Percentiles rank a stretch among this genome's conserved stretches.
These are phyloP conservation scores for Russula sp. DNA, from an alignment of 768 basidiomycete genomes.

Conservation along the genomic window DNA sequence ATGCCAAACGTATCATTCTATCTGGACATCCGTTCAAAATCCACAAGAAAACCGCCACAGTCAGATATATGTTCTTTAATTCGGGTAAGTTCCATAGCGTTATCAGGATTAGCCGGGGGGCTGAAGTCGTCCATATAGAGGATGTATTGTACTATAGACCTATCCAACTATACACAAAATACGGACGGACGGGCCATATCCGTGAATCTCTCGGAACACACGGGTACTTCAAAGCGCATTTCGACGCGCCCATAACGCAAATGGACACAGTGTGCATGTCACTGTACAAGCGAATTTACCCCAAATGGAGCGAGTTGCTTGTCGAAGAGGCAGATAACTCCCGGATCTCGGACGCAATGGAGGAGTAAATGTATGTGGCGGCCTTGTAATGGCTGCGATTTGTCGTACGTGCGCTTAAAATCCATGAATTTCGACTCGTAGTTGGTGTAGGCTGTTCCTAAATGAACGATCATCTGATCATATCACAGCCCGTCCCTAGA, in stretches of 20 bases:
- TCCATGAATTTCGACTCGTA: background rate
- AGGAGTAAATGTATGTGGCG: slow-evolving; percentile 20
- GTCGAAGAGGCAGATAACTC: slow-evolving; percentile 19
- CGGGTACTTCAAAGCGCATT: slow-evolving; percentile 93
- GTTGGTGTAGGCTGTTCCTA: background rate
- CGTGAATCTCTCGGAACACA: slow-evolving; percentile 92
- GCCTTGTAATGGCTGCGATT: background rate
- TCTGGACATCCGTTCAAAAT: slow-evolving; percentile 97
- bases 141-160: slow-evolving; percentile 93
- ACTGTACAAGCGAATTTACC: slow-evolving; percentile 91
- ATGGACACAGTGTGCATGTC: slow-evolving; percentile 98
- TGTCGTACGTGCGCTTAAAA: background rate
- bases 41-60: slow-evolving; percentile 94
- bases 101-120: slow-evolving; percentile 12
- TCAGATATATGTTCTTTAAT: slow-evolving; percentile 99
- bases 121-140: slow-evolving; percentile 37
- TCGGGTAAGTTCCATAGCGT: slow-evolving; percentile 43
- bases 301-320: slow-evolving; percentile 72
- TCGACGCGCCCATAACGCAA: slow-evolving; percentile 88
- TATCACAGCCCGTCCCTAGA: background rate
- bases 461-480: background rate
- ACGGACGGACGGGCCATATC: slow-evolving; percentile 85
- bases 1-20: slow-evolving; percentile 90
- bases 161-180: slow-evolving; percentile 88
- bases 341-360: slow-evolving; percentile 25